Evolutionary conservation across 148 eudicot genomes (phyloP).

Genomic region (Polygonum aviculare): DNA sequence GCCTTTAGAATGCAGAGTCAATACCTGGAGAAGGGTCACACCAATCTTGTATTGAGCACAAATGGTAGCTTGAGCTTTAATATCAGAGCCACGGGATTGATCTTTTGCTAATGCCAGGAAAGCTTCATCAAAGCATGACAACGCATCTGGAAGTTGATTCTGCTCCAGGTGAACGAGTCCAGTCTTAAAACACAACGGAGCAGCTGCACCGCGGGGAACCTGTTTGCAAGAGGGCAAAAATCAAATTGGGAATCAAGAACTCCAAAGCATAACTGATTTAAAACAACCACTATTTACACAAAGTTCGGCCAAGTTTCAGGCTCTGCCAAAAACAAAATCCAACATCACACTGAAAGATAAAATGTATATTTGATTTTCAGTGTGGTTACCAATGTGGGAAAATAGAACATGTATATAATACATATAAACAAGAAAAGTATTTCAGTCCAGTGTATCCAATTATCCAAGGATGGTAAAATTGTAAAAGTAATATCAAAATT

Average conservation of each 20-base stretch:
- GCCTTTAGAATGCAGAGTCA: neutral
- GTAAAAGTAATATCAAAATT: neutral
- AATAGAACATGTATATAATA: neutral
- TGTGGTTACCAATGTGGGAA: neutral
- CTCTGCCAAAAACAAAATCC: neutral
- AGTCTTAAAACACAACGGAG: constrained; percentile 82
- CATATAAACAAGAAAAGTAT: neutral
- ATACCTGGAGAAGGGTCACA: constrained; percentile 92
- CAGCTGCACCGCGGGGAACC: constrained; percentile 99
- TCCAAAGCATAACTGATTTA: neutral
- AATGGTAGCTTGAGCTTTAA: constrained; percentile 92
- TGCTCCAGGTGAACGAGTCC: constrained; percentile 93
- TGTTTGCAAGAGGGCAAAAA: constrained; percentile 16
- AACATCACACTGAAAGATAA: neutral
- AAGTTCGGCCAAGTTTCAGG: neutral
- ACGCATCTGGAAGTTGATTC: constrained; percentile 93
- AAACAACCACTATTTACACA: neutral
- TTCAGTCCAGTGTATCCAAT: neutral
- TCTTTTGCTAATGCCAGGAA: constrained; percentile 96
- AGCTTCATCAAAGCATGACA: constrained; percentile 97
- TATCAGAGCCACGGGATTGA: constrained; percentile 86
- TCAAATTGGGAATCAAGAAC: constrained; percentile 10
- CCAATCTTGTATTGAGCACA: constrained; percentile 98
- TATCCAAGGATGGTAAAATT: neutral
- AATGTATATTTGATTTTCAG: neutral